phyloP scores from a whole-genome alignment of 306 rosid genomes.

The Arachis hypogaea region DNA sequence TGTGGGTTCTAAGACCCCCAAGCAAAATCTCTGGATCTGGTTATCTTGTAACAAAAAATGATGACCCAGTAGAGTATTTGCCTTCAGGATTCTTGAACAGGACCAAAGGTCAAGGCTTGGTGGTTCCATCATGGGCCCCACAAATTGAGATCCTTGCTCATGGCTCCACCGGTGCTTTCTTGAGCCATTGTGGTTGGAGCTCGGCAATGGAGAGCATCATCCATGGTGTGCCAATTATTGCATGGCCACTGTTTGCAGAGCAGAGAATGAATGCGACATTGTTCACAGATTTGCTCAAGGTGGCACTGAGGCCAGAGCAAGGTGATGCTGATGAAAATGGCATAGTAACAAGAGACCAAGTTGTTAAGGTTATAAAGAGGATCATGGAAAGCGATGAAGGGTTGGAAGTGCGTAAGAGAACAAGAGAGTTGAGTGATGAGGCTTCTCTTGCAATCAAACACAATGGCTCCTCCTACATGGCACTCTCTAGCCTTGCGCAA shows the following conservation, averaged over 20 bases:
- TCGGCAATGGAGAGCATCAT: constrained; percentile 18
- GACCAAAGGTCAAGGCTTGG: constrained; percentile 5
- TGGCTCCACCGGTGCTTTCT: constrained; percentile 1
- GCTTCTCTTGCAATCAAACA: constrained; percentile 11
- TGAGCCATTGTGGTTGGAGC: constrained; percentile 37
- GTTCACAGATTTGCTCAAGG: not conserved
- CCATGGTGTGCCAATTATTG: constrained; percentile 27
- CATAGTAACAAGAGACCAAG: not conserved
- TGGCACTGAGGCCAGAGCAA: not conserved
- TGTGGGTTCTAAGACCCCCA: constrained; percentile 49
- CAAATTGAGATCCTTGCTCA: constrained; percentile 28
- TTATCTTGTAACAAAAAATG: constrained; percentile 22
- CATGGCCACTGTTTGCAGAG: constrained; percentile 20
- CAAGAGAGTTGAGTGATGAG: constrained; percentile 20
- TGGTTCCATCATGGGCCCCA: constrained; percentile 38
- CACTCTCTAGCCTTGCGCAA: constrained; percentile 33
- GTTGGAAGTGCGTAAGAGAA: not conserved
- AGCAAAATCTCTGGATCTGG: not conserved
- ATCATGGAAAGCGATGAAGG: constrained; percentile 47
- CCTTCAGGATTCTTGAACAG: constrained; percentile 28
- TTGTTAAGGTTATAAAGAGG: not conserved
- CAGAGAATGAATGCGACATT: constrained; percentile 19
- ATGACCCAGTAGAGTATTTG: constrained; percentile 15
- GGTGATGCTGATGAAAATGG: not conserved
- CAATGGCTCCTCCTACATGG: constrained; percentile 40